Evolutionary conservation across 2,329 filamentous ascomycete genomes (phyloP).

Genomic region (Aureobasidium musti): DNA sequence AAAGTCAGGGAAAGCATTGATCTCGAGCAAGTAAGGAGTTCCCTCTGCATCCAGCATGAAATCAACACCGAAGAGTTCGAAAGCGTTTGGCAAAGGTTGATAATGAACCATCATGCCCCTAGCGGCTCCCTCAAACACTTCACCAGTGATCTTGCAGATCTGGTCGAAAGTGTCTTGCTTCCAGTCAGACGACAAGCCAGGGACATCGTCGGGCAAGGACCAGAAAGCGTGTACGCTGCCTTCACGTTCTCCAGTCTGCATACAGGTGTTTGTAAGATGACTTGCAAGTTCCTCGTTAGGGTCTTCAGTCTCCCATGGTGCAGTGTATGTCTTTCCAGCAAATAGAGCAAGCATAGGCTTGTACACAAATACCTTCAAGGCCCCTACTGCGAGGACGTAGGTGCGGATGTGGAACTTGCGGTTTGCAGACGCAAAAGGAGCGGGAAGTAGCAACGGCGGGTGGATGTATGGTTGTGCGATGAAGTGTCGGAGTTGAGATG

Average conservation of each 20-base stretch:
- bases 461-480: conserved; percentile 94
- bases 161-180: conserved; percentile 68
- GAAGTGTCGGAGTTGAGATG: conserved; percentile 92
- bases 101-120: conserved; percentile 85
- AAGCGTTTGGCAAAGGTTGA: conserved; percentile 82
- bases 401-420: conserved; percentile 94
- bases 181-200: conserved; percentile 43
- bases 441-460: conserved; percentile 70
- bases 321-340: conserved; percentile 69
- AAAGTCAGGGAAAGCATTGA: conserved; percentile 97
- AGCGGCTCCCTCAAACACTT: conserved; percentile 84
- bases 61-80: conserved; percentile 90
- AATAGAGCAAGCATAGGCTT: conserved; percentile 91
- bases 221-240: conserved; percentile 76
- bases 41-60: conserved; percentile 74
- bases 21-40: conserved; percentile 75
- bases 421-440: conserved; percentile 52
- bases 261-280: conserved; percentile 94
- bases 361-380: conserved; percentile 82
- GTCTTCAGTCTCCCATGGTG: conserved; percentile 56
- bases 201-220: conserved; percentile 56
- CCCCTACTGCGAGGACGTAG: conserved; percentile 81
- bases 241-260: conserved; percentile 64
- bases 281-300: conserved; percentile 61
- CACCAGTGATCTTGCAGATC: conserved; percentile 71